Evolutionary conservation across 2,329 filamentous ascomycete genomes (phyloP).

Genomic region (Metarhizium album): DNA sequence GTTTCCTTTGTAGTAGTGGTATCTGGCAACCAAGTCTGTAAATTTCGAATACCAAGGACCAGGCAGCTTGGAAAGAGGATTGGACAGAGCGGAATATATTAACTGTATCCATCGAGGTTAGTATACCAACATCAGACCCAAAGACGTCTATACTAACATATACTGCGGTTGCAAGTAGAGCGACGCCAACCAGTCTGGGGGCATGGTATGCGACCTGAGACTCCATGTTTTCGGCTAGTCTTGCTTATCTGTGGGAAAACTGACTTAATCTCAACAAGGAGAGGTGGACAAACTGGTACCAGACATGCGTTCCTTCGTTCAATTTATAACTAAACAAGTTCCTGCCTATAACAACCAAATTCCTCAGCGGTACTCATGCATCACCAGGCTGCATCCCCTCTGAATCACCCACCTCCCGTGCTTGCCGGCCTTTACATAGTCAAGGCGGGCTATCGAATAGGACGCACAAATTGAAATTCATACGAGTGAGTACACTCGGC

Average conservation of each 20-base stretch:
- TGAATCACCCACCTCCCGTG: neutral
- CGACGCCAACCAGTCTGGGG: neutral
- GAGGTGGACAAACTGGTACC: neutral
- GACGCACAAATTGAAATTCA: neutral
- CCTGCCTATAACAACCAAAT: too few relatives aligned
- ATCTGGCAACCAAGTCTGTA: slow-evolving; percentile 10
- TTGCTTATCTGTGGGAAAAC: too few relatives aligned
- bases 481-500: neutral
- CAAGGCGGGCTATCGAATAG: neutral
- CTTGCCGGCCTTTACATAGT: neutral
- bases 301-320: neutral
- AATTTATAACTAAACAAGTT: neutral
- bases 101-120: neutral
- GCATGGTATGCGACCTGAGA: neutral
- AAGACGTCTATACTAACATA: neutral
- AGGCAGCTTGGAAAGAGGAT: slow-evolving; percentile 11
- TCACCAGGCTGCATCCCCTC: too few relatives aligned
- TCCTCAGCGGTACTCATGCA: too few relatives aligned
- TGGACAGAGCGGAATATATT: neutral
- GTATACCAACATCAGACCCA: neutral
- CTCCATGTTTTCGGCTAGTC: neutral
- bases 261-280: too few relatives aligned
- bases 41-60: slow-evolving; percentile 17
- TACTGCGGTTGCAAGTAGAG: neutral
- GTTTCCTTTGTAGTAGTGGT: slow-evolving; percentile 11